Percentiles rank a stretch among this genome's conserved stretches.
Evolutionary conservation across 345 rosid species (phyloP).

Genomic region (Aquilaria yunnanensis): DNA sequence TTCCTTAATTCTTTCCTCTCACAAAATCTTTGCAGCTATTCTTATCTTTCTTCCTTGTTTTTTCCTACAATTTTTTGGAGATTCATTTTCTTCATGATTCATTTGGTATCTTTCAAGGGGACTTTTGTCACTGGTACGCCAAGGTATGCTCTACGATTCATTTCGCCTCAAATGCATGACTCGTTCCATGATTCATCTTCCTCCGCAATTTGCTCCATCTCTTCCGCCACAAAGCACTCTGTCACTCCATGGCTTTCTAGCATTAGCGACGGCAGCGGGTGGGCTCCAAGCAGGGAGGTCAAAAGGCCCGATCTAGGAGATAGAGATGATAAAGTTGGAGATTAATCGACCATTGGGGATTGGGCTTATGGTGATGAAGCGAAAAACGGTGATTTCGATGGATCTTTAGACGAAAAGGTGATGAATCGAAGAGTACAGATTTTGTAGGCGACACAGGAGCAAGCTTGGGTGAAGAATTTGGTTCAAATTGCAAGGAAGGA

Average conservation of each 20-base stretch:
- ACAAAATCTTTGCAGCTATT: constrained; percentile 33
- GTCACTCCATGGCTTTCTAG: constrained; percentile 83
- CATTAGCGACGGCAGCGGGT: not conserved
- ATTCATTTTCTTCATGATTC: constrained; percentile 59
- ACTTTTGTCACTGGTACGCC: constrained; percentile 4
- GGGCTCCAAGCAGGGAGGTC: no score
- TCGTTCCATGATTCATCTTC: constrained; percentile 43
- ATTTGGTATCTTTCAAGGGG: constrained; percentile 35
- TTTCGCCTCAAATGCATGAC: constrained; percentile 31
- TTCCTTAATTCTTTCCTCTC: constrained; percentile 40
- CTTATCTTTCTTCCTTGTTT: constrained; percentile 3
- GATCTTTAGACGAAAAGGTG: no score
- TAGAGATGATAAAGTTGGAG: no score
- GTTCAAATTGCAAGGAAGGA: no score
- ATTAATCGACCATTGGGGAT: no score
- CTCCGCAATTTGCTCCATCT: constrained; percentile 44
- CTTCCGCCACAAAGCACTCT: constrained; percentile 52
- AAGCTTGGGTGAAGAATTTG: no score
- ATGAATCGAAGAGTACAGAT: no score
- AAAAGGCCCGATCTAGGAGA: no score
- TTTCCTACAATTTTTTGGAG: constrained; percentile 62
- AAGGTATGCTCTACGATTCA: not conserved
- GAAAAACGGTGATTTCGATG: no score
- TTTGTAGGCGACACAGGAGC: no score
- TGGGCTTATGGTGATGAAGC: no score